Percentiles rank a stretch among this genome's conserved stretches.
Evolutionary conservation across 495 filamentous ascomycete species (phyloP).

Genomic region (Aspergillus cristatus): DNA sequence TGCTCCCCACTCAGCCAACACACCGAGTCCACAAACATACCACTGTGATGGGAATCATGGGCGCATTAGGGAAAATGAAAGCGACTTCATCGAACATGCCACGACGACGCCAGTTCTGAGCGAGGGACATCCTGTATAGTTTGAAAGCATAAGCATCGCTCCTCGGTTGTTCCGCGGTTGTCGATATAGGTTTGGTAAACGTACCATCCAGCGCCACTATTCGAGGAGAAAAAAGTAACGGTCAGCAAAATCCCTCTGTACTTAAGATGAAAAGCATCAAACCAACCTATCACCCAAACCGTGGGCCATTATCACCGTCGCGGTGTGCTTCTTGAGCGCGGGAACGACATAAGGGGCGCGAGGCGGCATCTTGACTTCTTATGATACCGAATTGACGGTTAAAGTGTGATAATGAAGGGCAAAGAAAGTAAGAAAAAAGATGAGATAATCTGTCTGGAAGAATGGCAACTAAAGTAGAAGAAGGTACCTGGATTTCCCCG

Average conservation of each 20-base stretch:
- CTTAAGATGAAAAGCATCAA: not conserved
- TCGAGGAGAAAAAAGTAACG: conserved; percentile 3
- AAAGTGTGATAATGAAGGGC: too few species aligned
- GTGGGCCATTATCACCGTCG: conserved; percentile 89
- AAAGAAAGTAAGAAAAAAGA: not conserved
- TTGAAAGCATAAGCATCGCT: conserved; percentile 5
- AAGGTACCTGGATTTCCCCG: too few species aligned
- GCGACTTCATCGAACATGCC: conserved; percentile 79
- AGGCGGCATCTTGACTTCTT: conserved; percentile 44
- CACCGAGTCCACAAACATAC: conserved; percentile 40
- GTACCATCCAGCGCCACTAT: conserved; percentile 62
- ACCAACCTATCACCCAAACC: conserved; percentile 73
- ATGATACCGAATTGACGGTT: too few species aligned
- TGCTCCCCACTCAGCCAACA: not conserved
- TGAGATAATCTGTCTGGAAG: too few species aligned
- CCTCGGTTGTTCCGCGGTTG: too few species aligned
- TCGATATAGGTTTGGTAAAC: conserved; percentile 3
- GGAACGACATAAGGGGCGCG: conserved; percentile 65
- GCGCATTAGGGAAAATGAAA: conserved; percentile 94
- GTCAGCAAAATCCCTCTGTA: not conserved
- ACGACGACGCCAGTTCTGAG: conserved; percentile 82
- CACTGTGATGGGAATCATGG: conserved; percentile 75
- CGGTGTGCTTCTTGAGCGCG: conserved; percentile 82
- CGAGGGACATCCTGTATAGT: conserved; percentile 54
- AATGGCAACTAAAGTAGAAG: too few species aligned